Conservation (phyloP, 225 moss, liverwort and hornwort species). For the Neckera pumila region DNA sequence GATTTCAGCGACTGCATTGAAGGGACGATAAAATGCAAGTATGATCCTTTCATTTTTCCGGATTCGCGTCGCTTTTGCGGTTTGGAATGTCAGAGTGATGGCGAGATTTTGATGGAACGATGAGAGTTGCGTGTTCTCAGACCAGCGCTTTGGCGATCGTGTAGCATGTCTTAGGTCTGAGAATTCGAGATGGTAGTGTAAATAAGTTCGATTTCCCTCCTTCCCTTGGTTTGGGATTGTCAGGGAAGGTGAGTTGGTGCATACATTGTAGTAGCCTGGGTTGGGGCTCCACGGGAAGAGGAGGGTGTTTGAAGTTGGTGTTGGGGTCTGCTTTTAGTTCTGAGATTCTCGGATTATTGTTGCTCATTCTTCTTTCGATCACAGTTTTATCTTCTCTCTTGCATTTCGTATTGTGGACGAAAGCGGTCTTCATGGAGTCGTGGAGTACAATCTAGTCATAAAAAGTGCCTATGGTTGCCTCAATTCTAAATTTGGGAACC, state of each 20-base stretch:
- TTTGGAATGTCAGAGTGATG: neutral
- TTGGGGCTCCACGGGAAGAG: neutral
- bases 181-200: neutral
- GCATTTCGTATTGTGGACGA: neutral
- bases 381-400: neutral
- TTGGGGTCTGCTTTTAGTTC: neutral
- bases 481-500: slow-evolving; percentile 3
- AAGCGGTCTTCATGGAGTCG: neutral
- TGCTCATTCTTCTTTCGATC: neutral
- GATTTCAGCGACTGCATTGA: neutral
- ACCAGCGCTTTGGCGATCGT: neutral
- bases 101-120: neutral
- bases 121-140: neutral
- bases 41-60: neutral
- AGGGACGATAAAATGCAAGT: neutral
- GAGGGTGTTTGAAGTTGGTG: neutral
- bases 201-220: neutral
- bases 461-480: neutral
- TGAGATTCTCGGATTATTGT: neutral
- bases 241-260: neutral
- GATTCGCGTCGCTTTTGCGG: neutral
- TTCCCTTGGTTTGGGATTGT: neutral
- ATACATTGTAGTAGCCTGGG: neutral
- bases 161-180: neutral
- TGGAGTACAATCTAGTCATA: slow-evolving; percentile 13